Evolutionary conservation across 139 green algal genomes (phyloP).

Genomic region (Micractinium conductrix): DNA sequence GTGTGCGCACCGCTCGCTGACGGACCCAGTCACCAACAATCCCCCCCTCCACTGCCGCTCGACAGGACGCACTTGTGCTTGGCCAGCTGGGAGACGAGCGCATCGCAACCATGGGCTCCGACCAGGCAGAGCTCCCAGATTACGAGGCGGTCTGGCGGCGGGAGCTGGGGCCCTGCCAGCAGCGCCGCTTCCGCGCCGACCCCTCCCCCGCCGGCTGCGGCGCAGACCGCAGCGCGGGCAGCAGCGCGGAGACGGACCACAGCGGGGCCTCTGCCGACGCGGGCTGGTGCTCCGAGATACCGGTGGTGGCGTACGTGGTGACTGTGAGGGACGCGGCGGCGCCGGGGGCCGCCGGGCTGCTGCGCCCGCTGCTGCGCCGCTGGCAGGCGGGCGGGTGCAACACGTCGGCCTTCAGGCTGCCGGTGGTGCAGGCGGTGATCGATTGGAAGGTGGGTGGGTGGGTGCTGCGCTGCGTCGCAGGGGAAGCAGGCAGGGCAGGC

Average conservation of each 20-base stretch:
- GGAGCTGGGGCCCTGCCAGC: slow-evolving; percentile 14
- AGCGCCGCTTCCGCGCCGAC: too few species aligned
- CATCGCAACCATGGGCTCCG: slow-evolving; percentile 17
- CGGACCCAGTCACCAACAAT: too few species aligned
- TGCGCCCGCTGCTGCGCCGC: slow-evolving; percentile 58
- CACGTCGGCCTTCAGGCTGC: slow-evolving; percentile 35
- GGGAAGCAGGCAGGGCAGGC: background rate
- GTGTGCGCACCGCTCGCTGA: too few species aligned
- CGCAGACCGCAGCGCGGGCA: background rate
- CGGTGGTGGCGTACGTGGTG: slow-evolving; percentile 58
- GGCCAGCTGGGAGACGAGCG: background rate
- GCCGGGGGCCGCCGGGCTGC: slow-evolving; percentile 53
- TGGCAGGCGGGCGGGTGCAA: slow-evolving; percentile 47
- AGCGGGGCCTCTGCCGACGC: background rate
- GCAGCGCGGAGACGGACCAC: too few species aligned
- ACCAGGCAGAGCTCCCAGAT: background rate
- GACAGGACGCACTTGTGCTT: slow-evolving; percentile 16
- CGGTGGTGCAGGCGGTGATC: slow-evolving; percentile 32
- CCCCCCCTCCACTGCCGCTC: background rate
- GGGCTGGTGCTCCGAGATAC: slow-evolving; percentile 15
- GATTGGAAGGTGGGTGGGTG: slow-evolving; percentile 20
- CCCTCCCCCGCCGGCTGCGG: too few species aligned
- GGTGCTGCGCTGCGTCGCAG: background rate
- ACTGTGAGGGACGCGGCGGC: slow-evolving; percentile 54
- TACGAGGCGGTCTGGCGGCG: slow-evolving; percentile 4